Base-by-base conservation (phyloP, 148 eudicot genomes). In the Camellia granthamiana region DNA sequence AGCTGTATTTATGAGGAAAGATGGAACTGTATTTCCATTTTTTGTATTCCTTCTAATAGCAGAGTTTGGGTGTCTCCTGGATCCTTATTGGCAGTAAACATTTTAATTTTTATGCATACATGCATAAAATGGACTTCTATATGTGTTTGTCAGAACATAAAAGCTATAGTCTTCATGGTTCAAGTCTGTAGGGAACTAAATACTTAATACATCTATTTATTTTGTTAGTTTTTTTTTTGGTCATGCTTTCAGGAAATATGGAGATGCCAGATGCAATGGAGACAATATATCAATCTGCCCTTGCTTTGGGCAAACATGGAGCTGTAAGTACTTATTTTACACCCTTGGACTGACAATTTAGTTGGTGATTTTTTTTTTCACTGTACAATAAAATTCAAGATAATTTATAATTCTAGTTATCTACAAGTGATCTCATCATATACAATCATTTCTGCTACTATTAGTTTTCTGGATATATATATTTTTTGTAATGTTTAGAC, bases 201-300 rank as follows among this genome's bases (percentile, higher is more conserved):
- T 46, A 46, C 30, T 76, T 67, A 60, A 73, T 64, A 75, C 52
- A 21, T 78, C 47, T 30, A 30, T 30, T 30, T 30, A 30, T 30
- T 30, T 30, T 30, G 38, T 1, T 30, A 30, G 38, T 30, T 30
- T 30, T 30, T 30, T 68, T 41, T 72, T 65, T 21, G 43, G 55
- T 85, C 30, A 15, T 65, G 59, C 70, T 83, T 87, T 76, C 83
- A 94, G 98, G 94, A 80, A 86, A 82, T 75, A 83, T 70, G 49
- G 93, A 92, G 81, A 89, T 94, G 92, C 98, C 98, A 49, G 98
- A 94, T 85, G 94, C 98, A 71, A 94, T 94, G 94, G 98, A 94
- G 83, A 79, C 87, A 67, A 90, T 94, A 72, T 94, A 87, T 86
- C 98, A 92, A 78, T 86, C 92, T 75, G 96, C 98, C 65, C 96